Conservation (phyloP, 139 green algal species). For the Astrephomene gubernaculifera region DNA sequence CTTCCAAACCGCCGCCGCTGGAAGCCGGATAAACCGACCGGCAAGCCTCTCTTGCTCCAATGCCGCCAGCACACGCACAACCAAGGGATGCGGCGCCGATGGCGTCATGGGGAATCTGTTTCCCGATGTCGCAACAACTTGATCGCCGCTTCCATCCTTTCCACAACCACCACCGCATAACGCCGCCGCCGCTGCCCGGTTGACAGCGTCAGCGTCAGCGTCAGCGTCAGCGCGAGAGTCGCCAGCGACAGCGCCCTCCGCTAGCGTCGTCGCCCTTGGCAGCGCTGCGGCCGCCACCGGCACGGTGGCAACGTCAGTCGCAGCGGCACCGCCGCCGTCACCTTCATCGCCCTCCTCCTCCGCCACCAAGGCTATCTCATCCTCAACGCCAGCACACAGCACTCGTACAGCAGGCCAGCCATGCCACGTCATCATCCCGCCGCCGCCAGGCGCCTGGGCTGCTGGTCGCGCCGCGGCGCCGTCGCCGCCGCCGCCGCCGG, state of each 20-base stretch:
- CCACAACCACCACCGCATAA: neutral
- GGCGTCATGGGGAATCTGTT: neutral
- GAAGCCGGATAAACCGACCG: slow-evolving; percentile 7
- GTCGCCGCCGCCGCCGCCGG: neutral
- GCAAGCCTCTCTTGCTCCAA: slow-evolving; percentile 3
- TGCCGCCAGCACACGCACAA: slow-evolving; percentile 6
- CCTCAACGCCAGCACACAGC: slow-evolving; percentile 25
- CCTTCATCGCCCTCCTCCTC: neutral
- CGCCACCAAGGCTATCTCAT: neutral
- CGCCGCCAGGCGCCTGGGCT: neutral
- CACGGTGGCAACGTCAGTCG: too few species aligned
- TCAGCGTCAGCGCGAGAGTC: neutral
- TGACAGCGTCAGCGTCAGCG: neutral
- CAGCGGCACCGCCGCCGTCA: neutral
- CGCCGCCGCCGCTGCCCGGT: neutral
- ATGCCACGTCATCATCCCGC: neutral
- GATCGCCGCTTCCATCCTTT: neutral
- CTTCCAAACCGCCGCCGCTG: neutral
- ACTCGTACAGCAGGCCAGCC: slow-evolving; percentile 6
- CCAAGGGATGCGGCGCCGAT: neutral
- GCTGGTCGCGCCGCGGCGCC: neutral
- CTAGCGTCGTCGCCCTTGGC: neutral
- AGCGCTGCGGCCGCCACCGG: neutral
- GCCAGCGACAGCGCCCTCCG: neutral
- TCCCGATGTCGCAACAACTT: neutral